These are phyloP conservation scores for Penicillium hesseltinei DNA, from an alignment of 2,329 filamentous ascomycete species.

Conservation along the genomic window DNA sequence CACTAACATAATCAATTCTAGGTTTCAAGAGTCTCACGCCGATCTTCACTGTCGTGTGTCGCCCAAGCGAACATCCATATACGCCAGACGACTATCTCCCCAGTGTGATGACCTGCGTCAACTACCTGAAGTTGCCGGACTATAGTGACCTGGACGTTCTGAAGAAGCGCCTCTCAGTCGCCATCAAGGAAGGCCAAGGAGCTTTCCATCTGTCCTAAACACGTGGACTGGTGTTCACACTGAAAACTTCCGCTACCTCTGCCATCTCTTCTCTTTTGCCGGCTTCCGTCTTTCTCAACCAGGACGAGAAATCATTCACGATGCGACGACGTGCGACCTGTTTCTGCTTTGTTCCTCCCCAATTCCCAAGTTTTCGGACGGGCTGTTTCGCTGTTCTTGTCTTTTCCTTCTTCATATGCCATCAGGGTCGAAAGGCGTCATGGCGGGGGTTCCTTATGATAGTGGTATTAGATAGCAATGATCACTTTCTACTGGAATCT, in stretches of 20 bases:
- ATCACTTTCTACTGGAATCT: slow-evolving; percentile 8
- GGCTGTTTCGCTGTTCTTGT: slow-evolving; percentile 12
- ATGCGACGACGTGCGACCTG: slow-evolving; percentile 21
- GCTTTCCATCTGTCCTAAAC: slow-evolving; percentile 87
- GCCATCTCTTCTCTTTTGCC: slow-evolving; percentile 1
- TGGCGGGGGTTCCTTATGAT: slow-evolving; percentile 16
- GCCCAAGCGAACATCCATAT: slow-evolving; percentile 92
- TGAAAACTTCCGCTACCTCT: neutral
- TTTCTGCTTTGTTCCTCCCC: slow-evolving; percentile 13
- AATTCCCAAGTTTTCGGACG: slow-evolving; percentile 17
- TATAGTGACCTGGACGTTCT: slow-evolving; percentile 79
- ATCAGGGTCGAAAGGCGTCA: slow-evolving; percentile 22
- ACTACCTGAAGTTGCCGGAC: slow-evolving; percentile 96
- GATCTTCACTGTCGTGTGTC: slow-evolving; percentile 99
- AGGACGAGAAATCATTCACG: slow-evolving; percentile 14
- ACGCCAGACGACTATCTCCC: slow-evolving; percentile 97
- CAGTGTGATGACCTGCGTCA: slow-evolving; percentile 99
- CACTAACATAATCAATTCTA: slow-evolving; percentile 38
- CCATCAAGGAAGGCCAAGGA: slow-evolving; percentile 92
- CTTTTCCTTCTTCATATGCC: slow-evolving; percentile 10
- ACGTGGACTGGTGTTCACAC: neutral
- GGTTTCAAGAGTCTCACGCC: slow-evolving; percentile 96
- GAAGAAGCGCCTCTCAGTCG: slow-evolving; percentile 73
- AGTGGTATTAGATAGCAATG: slow-evolving; percentile 30
- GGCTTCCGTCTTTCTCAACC: slow-evolving; percentile 3